Base-by-base conservation (phyloP, 306 rosid species). In the Begonia peltatifolia region DNA sequence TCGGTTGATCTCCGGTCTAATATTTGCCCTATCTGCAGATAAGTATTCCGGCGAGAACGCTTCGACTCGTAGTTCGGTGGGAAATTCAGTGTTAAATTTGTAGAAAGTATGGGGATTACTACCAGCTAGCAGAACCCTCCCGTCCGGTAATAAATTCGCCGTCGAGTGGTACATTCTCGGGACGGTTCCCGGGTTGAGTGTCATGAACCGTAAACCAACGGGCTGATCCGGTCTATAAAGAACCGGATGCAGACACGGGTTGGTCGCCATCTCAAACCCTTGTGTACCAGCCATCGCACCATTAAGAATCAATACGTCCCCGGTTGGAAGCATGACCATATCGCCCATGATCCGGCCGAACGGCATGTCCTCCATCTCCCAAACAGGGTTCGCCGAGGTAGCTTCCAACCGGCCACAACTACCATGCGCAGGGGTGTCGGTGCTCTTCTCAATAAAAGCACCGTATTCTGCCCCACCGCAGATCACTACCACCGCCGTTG, bases 401-500 rank as follows among this genome's bases (percentile, higher is more conserved):
- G 88, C 88, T 5, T 63, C 53, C 5, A 88, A 75, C 49, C 94
- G 60, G 0, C 96, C 96, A 11, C 95, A 88, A 55, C 84, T 77
- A 0, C 88, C 86, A 56, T 76, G 82, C 9, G 96, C 94, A 8
- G 88, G 95, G 0, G 74, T 68, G 20, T 84, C 93, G 0, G 60
- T 66, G 30, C 61, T 77, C 66, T 54, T 74, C 50, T 57, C 36
- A 0, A 75, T 52, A 60, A 79, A 88, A 23, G 86, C 96, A 7
- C 96, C 96, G 60, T 67, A 84, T 14, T 75, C 76, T 1, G 96
- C 96, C 0, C 96, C 96, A 2, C 96, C 96, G 17, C 96, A 88
- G 2, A 88, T 67, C 0, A 88, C 63, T 14, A 88, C 54, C 62
- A 71, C 79, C 2, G 79, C 96, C 17, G 43, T 52, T 3, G 93